Conservation (phyloP, 305 asterid species). For the Rubia occidens region DNA sequence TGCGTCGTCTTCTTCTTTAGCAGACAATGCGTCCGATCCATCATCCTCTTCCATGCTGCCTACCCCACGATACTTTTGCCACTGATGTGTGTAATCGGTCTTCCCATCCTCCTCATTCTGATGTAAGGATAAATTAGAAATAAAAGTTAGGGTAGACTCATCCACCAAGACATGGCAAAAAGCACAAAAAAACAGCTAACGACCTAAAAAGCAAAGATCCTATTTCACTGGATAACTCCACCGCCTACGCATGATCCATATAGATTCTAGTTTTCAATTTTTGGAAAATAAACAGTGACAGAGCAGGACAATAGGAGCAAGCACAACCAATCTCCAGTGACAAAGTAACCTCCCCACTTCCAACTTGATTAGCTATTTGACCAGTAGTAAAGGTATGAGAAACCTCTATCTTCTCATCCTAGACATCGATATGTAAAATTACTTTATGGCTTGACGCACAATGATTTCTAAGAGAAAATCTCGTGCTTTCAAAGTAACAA, state of each 20-base stretch:
- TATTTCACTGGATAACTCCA: not conserved
- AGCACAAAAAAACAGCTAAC: not conserved
- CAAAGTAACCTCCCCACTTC: slow-evolving; percentile 27
- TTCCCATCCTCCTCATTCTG: slow-evolving; percentile 38
- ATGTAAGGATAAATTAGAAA: not conserved
- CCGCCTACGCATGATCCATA: not conserved
- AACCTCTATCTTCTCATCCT: slow-evolving; percentile 40
- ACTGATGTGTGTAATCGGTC: slow-evolving; percentile 13
- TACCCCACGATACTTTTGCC: slow-evolving; percentile 14
- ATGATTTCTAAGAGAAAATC: not conserved
- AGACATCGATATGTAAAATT: slow-evolving; percentile 18
- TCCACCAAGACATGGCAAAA: not conserved
- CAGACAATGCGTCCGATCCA: slow-evolving; percentile 29
- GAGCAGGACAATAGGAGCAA: not conserved
- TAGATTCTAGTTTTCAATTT: not conserved
- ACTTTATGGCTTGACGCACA: slow-evolving; percentile 3
- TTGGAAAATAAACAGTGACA: slow-evolving; percentile 2
- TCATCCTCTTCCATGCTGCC: slow-evolving; percentile 21
- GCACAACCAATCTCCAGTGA: slow-evolving; percentile 36
- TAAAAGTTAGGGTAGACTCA: slow-evolving; percentile 3
- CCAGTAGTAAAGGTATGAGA: slow-evolving; percentile 34
- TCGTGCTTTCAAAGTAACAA: not conserved
- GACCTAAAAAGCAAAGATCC: not conserved
- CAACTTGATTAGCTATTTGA: slow-evolving; percentile 32
- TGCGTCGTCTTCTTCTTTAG: slow-evolving; percentile 29